A percentile compares a stretch with the other conserved stretches of the same genome.
Evolutionary conservation across 2,329 filamentous ascomycete species (phyloP).

Genomic region (Exserohilum rostratum): DNA sequence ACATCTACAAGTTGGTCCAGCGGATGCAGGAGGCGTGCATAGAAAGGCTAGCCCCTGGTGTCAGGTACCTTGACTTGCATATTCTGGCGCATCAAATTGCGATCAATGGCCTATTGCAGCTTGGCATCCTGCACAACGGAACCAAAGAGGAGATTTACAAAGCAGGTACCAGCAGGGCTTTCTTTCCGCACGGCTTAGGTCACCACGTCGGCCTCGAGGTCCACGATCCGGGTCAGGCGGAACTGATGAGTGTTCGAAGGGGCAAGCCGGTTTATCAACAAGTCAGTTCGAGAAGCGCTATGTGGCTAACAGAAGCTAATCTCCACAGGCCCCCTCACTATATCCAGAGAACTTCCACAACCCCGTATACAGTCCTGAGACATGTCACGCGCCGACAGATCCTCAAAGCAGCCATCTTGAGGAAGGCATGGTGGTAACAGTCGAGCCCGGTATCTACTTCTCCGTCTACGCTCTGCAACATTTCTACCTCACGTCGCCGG

Average conservation of each 20-base stretch:
- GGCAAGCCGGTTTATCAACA: conserved; percentile 31
- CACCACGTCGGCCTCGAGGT: conserved; percentile 94
- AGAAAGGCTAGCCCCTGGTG: conserved; percentile 69
- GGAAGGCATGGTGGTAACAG: conserved; percentile 62
- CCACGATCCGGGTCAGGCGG: conserved; percentile 65
- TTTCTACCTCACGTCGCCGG: conserved; percentile 75
- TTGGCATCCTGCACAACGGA: conserved; percentile 75
- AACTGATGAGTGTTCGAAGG: conserved; percentile 41
- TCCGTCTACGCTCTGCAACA: conserved; percentile 81
- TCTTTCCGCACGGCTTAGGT: conserved; percentile 89
- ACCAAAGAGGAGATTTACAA: conserved; percentile 73
- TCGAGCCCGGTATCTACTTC: conserved; percentile 74
- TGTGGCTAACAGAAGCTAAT: conserved; percentile 11
- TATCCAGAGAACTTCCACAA: conserved; percentile 42
- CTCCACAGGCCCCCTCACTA: conserved; percentile 33
- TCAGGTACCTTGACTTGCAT: conserved; percentile 74
- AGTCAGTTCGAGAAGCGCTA: conserved; percentile 16
- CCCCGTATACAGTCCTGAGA: conserved; percentile 38
- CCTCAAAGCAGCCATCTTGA: conserved; percentile 50
- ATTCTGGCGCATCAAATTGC: conserved; percentile 74
- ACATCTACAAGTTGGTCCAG: conserved; percentile 78
- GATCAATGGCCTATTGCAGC: conserved; percentile 69
- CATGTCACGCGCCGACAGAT: conserved; percentile 41
- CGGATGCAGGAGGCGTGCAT: conserved; percentile 82
- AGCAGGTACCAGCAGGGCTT: conserved; percentile 81